Evolutionary conservation across 306 rosid species (phyloP), one percentile per base, ranked within the genome.

Genomic region (Alnus rubra): DNA sequence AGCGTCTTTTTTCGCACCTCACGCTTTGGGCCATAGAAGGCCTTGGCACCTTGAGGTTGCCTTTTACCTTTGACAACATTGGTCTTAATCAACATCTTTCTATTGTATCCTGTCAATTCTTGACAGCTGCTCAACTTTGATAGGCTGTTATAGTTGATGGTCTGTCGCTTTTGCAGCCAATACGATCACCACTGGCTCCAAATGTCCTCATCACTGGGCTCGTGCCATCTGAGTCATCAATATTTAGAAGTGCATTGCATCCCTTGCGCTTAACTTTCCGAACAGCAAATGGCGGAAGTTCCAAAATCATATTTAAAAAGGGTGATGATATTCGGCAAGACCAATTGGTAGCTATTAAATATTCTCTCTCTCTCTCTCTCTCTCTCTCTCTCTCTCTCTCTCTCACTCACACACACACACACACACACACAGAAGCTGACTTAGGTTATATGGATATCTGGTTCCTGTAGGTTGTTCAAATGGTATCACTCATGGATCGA

Each of bases 261-360:
- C 99, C 99, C 76, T 73, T 95, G 88, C 97, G 99, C 45, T 93
- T 95, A 81, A 88, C 97, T 79, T 93, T 95, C 82, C 86, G 93
- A 85, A 84, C 96, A 59, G 97, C 84, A 73, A 90, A 86, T 82
- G 96, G 93, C 18, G 98, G 97, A 80, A 95, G 84, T 69, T 80
- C 90, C 80, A 90, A 87, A 89, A 79, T 93, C 68, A 95, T 93
- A 47, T 95, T 93, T 77, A 95, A 95, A 81, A 95, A 95, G 89
- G 98, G 99, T 28, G 99, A 95, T 75, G 99, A 93, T 82, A 48
- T 95, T 87, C 97, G 99, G 75, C 99, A 95, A 82, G 99, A 95
- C 79, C 99, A 95, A 83, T 82, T 93, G 90, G 99, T 95, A 93
- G 76, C 18, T 73, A 48, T 68, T 87, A 33, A 78, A 86, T 64